phyloP scores from a whole-genome alignment of 1,139 yeast genomes.

The Kluyveromyces marxianus region DNA sequence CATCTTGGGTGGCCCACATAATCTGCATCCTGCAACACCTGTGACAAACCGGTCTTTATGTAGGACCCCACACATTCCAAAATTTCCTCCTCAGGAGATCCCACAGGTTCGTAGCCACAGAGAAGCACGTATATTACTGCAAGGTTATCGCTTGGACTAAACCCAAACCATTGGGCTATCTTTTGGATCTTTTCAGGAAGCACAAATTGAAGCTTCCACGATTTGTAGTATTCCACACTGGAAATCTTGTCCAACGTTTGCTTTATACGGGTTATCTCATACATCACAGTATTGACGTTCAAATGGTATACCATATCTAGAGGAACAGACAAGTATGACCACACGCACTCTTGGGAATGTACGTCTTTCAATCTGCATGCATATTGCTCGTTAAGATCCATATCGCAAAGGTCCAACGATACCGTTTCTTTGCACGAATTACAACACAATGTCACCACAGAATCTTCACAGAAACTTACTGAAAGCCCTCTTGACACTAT shows the following conservation, averaged over 20 bases:
- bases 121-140: background rate
- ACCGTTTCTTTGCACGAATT: slow-evolving; percentile 11
- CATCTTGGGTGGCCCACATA: slow-evolving; percentile 15
- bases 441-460: slow-evolving; percentile 10
- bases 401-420: slow-evolving; percentile 10
- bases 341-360: slow-evolving; percentile 8
- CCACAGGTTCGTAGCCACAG: slow-evolving; percentile 7
- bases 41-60: slow-evolving; percentile 8
- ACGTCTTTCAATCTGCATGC: slow-evolving; percentile 5
- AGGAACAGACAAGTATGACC: background rate
- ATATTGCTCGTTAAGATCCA: slow-evolving; percentile 3
- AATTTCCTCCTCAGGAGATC: slow-evolving; percentile 5
- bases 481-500: slow-evolving; percentile 20
- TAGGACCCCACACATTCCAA: slow-evolving; percentile 15
- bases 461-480: slow-evolving; percentile 1
- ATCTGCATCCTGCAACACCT: slow-evolving; percentile 6
- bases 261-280: slow-evolving; percentile 3
- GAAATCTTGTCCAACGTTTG: background rate
- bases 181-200: background rate
- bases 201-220: background rate
- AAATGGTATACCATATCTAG: slow-evolving; percentile 1
- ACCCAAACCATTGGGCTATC: background rate
- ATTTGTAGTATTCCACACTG: slow-evolving; percentile 3
- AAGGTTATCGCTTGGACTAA: background rate
- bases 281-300: background rate